Base-by-base conservation (phyloP, 768 basidiomycete genomes). In the Filobasidium floriforme region DNA sequence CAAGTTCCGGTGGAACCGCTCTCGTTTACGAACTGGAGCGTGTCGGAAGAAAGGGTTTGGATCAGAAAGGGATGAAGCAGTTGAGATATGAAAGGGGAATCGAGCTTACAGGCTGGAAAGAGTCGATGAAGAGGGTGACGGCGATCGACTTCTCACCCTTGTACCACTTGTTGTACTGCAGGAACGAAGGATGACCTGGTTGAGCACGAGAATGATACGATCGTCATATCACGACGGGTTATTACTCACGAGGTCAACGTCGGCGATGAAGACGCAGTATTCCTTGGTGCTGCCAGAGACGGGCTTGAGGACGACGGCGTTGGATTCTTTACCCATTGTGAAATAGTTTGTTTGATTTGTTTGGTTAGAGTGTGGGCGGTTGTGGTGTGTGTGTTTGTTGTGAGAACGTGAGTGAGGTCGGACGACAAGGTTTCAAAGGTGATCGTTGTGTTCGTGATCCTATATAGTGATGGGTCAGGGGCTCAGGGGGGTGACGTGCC, bases 141-240 rank as follows among this genome's bases (percentile, higher is more conserved):
- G 67, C 59, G 43, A 68, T 62, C 19, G 67, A 65, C 67, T 68
- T 68, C 59, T 68, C 67, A 22, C 67, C 67, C 15, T 51, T 46
- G 41, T 63, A 43, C 67, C 67, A 68, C 52, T 64, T 65, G 18
- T 65, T 55, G 67, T 68, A 68, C 67, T 68, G 40, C 2, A 41
- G 18, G 32, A 46, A 28, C 12, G 40, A n/a, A n/a, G n/a, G 26
- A 41, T 4, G 9, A 57, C n/a, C 55, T 18, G 9, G 6, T 2
- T 60, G 19, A 52, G 26, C 14, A 57, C 10, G 49, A 41, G n/a
- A 24, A 61, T 37, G 4, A 54, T 9, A 41, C 6, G 22, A 40
- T 43, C 3, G 10, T 7, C 62, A 12, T 1, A 4, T 26, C 2
- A 62, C 19, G 55, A 26, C 10, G 9, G 19, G 40, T 9, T 32